A percentile compares a stretch with the other conserved stretches of the same genome.
Evolutionary conservation across 2,329 filamentous ascomycete species (phyloP).

Genomic region (Epichloe bromicola): DNA sequence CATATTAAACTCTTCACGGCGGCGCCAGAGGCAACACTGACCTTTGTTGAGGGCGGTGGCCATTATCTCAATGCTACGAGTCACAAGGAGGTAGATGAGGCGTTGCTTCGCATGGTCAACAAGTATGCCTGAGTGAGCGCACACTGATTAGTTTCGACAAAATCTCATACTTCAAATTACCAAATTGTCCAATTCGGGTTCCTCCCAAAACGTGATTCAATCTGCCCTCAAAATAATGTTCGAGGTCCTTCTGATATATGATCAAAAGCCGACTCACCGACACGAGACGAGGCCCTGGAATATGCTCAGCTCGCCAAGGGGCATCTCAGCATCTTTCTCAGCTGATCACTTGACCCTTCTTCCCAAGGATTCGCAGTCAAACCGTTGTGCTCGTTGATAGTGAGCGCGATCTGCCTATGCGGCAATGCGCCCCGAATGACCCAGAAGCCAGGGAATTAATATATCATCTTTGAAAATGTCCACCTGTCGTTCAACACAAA

Average conservation of each 20-base stretch:
- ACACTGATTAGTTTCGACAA: neutral
- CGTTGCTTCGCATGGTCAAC: constrained; percentile 29
- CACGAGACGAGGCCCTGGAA: too few species aligned
- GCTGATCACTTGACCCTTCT: too few species aligned
- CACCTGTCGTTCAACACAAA: too few species aligned
- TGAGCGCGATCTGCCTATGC: neutral
- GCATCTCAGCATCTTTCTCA: too few species aligned
- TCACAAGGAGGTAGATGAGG: constrained; percentile 30
- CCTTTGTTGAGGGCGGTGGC: constrained; percentile 29
- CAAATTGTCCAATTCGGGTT: neutral
- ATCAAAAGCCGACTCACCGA: too few species aligned
- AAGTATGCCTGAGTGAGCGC: constrained; percentile 15
- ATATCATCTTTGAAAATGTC: too few species aligned
- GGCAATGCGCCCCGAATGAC: neutral
- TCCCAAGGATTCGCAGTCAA: neutral
- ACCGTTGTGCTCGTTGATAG: neutral
- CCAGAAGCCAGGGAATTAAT: neutral
- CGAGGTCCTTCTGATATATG: neutral
- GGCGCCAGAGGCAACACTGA: constrained; percentile 29
- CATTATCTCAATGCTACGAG: constrained; percentile 38
- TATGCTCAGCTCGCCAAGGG: too few species aligned
- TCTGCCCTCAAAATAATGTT: neutral
- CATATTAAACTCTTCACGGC: constrained; percentile 38
- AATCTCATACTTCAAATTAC: too few species aligned
- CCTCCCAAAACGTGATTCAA: neutral